Percentiles rank a stretch among this genome's conserved stretches.
These are phyloP conservation scores for Trichomonascaceae sp. DNA, from an alignment of 1,139 yeast species.

Conservation along the genomic window DNA sequence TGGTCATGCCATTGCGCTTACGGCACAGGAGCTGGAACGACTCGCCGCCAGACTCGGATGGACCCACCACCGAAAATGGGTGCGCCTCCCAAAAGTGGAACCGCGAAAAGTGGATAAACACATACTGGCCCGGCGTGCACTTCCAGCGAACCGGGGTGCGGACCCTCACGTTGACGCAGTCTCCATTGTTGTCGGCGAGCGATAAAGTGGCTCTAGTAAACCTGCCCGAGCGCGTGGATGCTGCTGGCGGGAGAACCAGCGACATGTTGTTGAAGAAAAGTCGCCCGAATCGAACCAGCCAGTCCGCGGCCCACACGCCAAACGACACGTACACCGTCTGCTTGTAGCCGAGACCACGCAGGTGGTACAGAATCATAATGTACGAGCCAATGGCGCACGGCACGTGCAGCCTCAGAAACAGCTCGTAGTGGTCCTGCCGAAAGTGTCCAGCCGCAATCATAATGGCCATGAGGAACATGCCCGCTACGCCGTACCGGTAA, in stretches of 20 bases:
- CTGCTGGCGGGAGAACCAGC: constrained; percentile 17
- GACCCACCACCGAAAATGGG: constrained; percentile 47
- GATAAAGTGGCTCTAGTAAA: constrained; percentile 18
- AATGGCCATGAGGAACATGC: constrained; percentile 34
- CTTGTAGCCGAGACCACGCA: constrained; percentile 35
- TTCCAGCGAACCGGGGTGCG: constrained; percentile 29
- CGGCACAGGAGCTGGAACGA: constrained; percentile 26
- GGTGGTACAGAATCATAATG: constrained; percentile 37
- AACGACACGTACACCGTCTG: constrained; percentile 30
- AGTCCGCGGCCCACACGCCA: constrained; percentile 32
- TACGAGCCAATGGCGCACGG: constrained; percentile 30
- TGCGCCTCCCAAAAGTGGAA: constrained; percentile 39
- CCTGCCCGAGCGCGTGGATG: constrained; percentile 19
- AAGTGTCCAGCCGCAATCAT: constrained; percentile 40
- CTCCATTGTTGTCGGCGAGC: constrained; percentile 10
- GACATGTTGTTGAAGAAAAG: constrained; percentile 31
- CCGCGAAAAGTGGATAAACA: constrained; percentile 41
- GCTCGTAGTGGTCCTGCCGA: constrained; percentile 34
- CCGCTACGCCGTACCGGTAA: constrained; percentile 45
- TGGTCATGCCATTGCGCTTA: constrained; percentile 26
- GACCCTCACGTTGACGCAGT: constrained; percentile 20
- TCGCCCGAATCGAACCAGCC: constrained; percentile 27
- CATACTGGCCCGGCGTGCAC: constrained; percentile 49
- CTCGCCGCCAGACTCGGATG: constrained; percentile 20
- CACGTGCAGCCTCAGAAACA: constrained; percentile 35